Evolutionary conservation across 371 early-diverging fungal species (phyloP).

Genomic region (Basidiobolus heterosporus): DNA sequence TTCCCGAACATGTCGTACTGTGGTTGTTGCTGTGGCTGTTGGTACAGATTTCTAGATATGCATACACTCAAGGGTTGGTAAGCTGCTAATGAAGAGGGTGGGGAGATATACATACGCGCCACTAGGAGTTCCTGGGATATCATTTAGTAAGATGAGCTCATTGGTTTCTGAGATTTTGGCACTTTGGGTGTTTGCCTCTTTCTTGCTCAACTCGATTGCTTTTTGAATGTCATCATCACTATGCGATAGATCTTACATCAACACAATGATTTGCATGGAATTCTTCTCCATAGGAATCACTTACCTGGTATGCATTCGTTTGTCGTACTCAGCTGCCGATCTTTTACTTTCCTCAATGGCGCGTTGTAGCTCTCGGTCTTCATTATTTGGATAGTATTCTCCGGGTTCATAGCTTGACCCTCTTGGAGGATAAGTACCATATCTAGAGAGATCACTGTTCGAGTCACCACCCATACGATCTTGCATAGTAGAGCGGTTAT

Average conservation of each 20-base stretch:
- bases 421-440: background rate
- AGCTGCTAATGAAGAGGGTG: background rate
- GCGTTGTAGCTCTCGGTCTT: constrained; percentile 59
- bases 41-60: background rate
- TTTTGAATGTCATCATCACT: constrained; percentile 31
- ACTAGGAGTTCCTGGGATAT: constrained; percentile 3
- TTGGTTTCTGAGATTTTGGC: constrained; percentile 10
- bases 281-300: constrained; percentile 11
- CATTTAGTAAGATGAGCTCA: constrained; percentile 4
- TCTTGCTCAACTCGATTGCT: constrained; percentile 39
- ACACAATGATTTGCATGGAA: background rate
- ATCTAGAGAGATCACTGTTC: background rate
- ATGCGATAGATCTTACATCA: constrained; percentile 6
- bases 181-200: constrained; percentile 25
- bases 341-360: constrained; percentile 76
- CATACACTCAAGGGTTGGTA: background rate
- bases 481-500: constrained; percentile 37
- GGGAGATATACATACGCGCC: background rate
- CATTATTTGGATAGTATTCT: constrained; percentile 30
- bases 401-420: constrained; percentile 3
- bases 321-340: constrained; percentile 38
- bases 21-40: constrained; percentile 1
- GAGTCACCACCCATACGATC: constrained; percentile 29
- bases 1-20: constrained; percentile 5
- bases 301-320: constrained; percentile 17